Evolutionary conservation across 371 early-diverging fungal species (phyloP).

Genomic region (Rhizomucor pusillus): DNA sequence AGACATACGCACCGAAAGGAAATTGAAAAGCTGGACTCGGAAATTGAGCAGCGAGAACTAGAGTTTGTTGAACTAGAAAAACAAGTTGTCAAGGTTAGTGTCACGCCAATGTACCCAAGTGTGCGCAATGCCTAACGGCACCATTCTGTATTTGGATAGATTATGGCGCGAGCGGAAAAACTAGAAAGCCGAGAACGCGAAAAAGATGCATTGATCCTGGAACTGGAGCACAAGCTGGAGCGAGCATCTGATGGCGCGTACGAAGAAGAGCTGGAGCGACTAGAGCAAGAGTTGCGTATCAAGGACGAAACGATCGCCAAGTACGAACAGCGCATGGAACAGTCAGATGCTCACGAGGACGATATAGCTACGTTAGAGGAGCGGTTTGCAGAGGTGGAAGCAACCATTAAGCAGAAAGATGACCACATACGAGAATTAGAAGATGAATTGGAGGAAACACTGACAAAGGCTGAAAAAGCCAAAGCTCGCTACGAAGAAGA

Average conservation of each 20-base stretch:
- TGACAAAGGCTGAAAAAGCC: constrained; percentile 15
- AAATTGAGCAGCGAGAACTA: constrained; percentile 27
- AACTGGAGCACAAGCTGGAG: constrained; percentile 16
- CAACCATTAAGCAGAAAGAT: constrained; percentile 15
- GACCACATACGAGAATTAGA: constrained; percentile 12
- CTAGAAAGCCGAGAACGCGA: constrained; percentile 14
- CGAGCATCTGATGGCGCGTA: constrained; percentile 3
- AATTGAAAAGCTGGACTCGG: constrained; percentile 13
- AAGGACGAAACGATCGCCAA: constrained; percentile 18
- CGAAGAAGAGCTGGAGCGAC: constrained; percentile 24
- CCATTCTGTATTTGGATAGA: constrained; percentile 3
- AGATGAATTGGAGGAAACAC: constrained; percentile 11
- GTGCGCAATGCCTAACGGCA: no score
- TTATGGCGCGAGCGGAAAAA: constrained; percentile 15
- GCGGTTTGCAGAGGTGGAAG: constrained; percentile 16
- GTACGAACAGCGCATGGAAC: constrained; percentile 15
- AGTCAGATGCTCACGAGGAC: constrained; percentile 11
- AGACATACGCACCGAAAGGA: constrained; percentile 19
- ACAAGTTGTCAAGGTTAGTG: constrained; percentile 32
- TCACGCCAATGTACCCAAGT: no score
- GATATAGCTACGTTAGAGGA: constrained; percentile 17
- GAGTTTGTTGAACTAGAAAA: constrained; percentile 33
- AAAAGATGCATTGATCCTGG: constrained; percentile 13
- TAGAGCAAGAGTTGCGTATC: constrained; percentile 19
- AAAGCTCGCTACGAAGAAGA: constrained; percentile 19